phyloP scores from a whole-genome alignment of 345 rosid species.

The Moricandia moricandioides region DNA sequence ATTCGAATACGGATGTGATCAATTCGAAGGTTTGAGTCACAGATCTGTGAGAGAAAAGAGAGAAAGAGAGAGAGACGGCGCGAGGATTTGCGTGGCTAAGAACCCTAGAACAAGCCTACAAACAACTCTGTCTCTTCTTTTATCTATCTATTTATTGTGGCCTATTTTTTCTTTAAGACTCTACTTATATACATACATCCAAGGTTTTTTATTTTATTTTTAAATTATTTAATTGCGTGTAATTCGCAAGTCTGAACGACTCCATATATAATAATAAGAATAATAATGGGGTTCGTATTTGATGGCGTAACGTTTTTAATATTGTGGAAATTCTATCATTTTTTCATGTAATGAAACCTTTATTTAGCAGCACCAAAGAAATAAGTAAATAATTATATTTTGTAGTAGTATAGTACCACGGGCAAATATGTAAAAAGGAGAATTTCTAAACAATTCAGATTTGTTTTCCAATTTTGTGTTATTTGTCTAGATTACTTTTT shows the following conservation, averaged over 20 bases:
- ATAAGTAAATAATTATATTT: not conserved
- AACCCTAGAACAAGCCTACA: not conserved
- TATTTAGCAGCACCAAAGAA: not conserved
- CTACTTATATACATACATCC: not conserved
- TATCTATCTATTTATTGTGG: not conserved
- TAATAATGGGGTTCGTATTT: not conserved
- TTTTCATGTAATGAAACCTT: not conserved
- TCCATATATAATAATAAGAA: not conserved
- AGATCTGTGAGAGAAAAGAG: not conserved
- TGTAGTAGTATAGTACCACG: not conserved
- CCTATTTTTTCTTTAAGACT: not conserved
- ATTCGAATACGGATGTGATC: not conserved
- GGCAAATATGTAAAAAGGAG: not conserved
- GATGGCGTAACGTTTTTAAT: conserved; percentile 11
- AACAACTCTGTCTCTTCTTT: not conserved
- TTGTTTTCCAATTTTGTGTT: not conserved
- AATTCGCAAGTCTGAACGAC: conserved; percentile 4
- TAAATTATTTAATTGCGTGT: not conserved
- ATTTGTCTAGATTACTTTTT: not conserved
- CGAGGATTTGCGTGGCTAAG: not conserved
- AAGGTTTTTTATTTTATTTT: not conserved
- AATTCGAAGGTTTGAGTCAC: not conserved
- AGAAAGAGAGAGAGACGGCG: not conserved
- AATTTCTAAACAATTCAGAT: not conserved
- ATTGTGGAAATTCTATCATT: not conserved